phyloP scores from a whole-genome alignment of 495 filamentous ascomycete species.

The Aspergillus saccharolyticus region DNA sequence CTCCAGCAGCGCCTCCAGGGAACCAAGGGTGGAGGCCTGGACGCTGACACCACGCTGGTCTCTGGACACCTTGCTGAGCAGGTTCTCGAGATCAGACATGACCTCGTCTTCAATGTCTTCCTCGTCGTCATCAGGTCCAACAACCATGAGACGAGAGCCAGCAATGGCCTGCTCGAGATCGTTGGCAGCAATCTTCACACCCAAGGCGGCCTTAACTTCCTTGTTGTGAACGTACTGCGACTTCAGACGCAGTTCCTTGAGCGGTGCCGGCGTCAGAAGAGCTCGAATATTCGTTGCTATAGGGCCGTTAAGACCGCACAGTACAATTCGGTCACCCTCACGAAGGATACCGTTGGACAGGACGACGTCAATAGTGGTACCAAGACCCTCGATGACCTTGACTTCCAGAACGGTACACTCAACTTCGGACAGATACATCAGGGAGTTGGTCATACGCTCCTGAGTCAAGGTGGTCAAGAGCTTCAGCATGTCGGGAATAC shows the following conservation, averaged over 20 bases:
- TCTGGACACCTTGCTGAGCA: conserved; percentile 84
- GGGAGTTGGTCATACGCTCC: conserved; percentile 93
- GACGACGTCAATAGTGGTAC: conserved; percentile 98
- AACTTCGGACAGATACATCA: conserved; percentile 98
- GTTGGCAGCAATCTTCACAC: conserved; percentile 98
- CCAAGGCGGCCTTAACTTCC: conserved; percentile 95
- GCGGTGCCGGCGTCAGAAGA: conserved; percentile 87
- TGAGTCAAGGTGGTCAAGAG: conserved; percentile 86
- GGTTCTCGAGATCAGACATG: conserved; percentile 86
- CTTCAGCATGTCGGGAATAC: conserved; percentile 98
- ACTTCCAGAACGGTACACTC: conserved; percentile 98
- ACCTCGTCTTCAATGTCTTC: conserved; percentile 95
- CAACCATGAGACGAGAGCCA: conserved; percentile 87
- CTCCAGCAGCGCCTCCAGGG: conserved; percentile 92
- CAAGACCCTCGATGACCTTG: conserved; percentile 97
- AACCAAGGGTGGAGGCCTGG: conserved; percentile 95
- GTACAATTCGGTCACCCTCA: conserved; percentile 90
- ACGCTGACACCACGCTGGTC: conserved; percentile 92
- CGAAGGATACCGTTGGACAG: conserved; percentile 91
- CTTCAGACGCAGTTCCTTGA: conserved; percentile 92
- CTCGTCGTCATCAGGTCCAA: conserved; percentile 93
- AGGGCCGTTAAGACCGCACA: conserved; percentile 91
- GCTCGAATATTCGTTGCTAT: conserved; percentile 95
- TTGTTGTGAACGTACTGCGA: conserved; percentile 98
- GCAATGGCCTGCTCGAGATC: conserved; percentile 96